These are phyloP conservation scores for Talaromyces stipitatus DNA, from an alignment of 495 filamentous ascomycete species.

Conservation along the genomic window DNA sequence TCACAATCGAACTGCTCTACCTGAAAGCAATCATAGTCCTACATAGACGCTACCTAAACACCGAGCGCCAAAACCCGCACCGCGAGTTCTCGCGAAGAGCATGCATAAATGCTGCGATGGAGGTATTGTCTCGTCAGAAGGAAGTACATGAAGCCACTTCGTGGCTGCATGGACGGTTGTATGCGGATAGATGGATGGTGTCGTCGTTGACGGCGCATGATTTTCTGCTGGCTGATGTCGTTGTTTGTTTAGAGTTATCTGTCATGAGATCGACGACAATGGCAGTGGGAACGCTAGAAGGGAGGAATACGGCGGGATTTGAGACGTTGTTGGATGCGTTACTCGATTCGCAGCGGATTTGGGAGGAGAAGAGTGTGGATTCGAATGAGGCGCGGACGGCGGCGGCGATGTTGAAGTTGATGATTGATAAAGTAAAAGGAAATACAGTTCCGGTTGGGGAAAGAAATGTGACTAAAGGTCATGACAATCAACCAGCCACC, in stretches of 20 bases:
- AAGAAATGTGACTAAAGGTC: no score
- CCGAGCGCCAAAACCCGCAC: conserved; percentile 15
- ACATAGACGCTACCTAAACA: conserved; percentile 32
- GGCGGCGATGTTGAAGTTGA: conserved; percentile 13
- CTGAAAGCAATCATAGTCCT: conserved; percentile 33
- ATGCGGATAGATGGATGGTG: conserved; percentile 40
- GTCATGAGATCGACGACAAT: conserved; percentile 8
- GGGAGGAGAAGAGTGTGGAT: conserved; percentile 10
- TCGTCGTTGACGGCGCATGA: conserved; percentile 36
- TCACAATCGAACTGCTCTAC: conserved; percentile 16
- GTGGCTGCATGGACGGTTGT: conserved; percentile 30
- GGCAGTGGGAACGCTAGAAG: background rate
- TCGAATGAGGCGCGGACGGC: conserved; percentile 13
- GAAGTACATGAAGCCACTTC: conserved; percentile 26
- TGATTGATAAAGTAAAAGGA: conserved; percentile 16
- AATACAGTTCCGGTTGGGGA: background rate
- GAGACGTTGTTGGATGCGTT: conserved; percentile 16
- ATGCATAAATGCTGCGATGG: conserved; percentile 34
- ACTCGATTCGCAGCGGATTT: conserved; percentile 26
- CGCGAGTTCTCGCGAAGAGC: conserved; percentile 27
- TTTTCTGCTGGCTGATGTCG: conserved; percentile 44
- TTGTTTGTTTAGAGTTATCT: conserved; percentile 40
- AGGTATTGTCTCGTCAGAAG: conserved; percentile 27
- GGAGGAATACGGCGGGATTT: background rate
- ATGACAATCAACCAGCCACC: no score